A percentile compares a stretch with the other conserved stretches of the same genome.
These are phyloP conservation scores for Cryptosporidium sp. DNA, from an alignment of 169 alveolate genomes.

Conservation along the genomic window DNA sequence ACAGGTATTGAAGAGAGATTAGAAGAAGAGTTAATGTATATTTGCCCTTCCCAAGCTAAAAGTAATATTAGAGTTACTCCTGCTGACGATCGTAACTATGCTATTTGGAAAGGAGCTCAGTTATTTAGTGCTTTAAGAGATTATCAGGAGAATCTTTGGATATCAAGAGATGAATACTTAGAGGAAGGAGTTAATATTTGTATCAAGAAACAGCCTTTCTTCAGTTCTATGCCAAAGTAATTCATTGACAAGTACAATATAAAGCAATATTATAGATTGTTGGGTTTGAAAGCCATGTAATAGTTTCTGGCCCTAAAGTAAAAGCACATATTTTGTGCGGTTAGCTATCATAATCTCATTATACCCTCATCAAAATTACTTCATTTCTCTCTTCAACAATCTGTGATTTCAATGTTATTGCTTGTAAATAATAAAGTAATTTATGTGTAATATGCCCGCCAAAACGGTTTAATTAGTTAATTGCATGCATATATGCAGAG, in stretches of 20 bases:
- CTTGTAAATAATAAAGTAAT: too few species aligned
- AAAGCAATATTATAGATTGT: neutral
- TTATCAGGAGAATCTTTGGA: constrained; percentile 80
- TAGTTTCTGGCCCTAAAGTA: neutral
- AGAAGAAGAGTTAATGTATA: constrained; percentile 72
- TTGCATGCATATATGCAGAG: neutral
- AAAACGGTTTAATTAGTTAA: too few species aligned
- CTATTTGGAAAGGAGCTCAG: constrained; percentile 75
- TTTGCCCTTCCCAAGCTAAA: constrained; percentile 76
- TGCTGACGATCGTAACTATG: constrained; percentile 56
- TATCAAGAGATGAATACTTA: constrained; percentile 80
- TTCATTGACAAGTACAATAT: neutral
- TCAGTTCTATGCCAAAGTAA: constrained; percentile 20
- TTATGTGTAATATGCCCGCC: neutral
- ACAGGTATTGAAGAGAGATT: constrained; percentile 74
- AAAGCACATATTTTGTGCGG: neutral
- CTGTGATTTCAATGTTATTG: neutral
- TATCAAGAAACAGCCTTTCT: constrained; percentile 64
- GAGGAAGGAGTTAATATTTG: constrained; percentile 80
- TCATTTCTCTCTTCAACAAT: neutral
- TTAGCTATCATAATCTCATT: too few species aligned
- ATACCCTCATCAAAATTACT: too few species aligned
- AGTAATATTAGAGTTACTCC: constrained; percentile 61
- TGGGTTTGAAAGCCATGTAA: too few species aligned
- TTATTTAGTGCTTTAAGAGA: constrained; percentile 72